Evolutionary conservation across 1,284 basidiomycete species (phyloP).

Genomic region (Boletellus sp.): DNA sequence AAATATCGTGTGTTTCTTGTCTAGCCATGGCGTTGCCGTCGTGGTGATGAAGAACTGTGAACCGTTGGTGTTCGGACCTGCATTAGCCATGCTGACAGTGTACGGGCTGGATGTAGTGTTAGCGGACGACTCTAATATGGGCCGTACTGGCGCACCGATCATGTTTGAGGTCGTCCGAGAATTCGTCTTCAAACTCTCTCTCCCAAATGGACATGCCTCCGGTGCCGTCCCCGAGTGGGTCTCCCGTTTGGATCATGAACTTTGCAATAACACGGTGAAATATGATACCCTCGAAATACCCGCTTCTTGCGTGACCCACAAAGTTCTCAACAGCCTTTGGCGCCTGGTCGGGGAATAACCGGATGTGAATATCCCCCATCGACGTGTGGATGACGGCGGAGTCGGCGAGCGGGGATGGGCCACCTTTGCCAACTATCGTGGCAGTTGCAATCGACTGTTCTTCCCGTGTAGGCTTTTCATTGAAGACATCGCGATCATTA

Average conservation of each 20-base stretch:
- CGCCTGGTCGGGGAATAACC: conserved; percentile 87
- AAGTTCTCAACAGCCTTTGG: conserved; percentile 98
- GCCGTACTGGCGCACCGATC: conserved; percentile 60
- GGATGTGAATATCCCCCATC: conserved; percentile 89
- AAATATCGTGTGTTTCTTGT: conserved; percentile 96
- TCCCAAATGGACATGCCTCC: conserved; percentile 98
- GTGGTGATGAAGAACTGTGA: conserved; percentile 99
- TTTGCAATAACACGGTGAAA: conserved; percentile 99
- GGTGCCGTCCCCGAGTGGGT: conserved; percentile 95
- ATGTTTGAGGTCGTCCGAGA: conserved; percentile 84
- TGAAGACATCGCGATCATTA: conserved; percentile 95
- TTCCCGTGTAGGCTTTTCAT: conserved; percentile 95
- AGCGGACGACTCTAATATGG: conserved; percentile 1
- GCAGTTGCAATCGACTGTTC: conserved; percentile 88
- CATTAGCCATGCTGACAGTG: conserved; percentile 99
- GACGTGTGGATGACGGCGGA: conserved; percentile 93
- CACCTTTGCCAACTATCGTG: conserved; percentile 46
- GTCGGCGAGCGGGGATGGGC: conserved; percentile 66
- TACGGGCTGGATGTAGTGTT: conserved; percentile 63
- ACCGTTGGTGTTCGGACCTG: conserved; percentile 90
- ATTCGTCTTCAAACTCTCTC: conserved; percentile 93
- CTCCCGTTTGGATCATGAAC: conserved; percentile 99
- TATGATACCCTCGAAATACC: conserved; percentile 91
- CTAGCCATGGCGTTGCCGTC: conserved; percentile 91
- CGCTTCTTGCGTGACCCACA: conserved; percentile 86